Conservation (phyloP, 2,329 filamentous ascomycete species). For the Aquanectria penicillioides region DNA sequence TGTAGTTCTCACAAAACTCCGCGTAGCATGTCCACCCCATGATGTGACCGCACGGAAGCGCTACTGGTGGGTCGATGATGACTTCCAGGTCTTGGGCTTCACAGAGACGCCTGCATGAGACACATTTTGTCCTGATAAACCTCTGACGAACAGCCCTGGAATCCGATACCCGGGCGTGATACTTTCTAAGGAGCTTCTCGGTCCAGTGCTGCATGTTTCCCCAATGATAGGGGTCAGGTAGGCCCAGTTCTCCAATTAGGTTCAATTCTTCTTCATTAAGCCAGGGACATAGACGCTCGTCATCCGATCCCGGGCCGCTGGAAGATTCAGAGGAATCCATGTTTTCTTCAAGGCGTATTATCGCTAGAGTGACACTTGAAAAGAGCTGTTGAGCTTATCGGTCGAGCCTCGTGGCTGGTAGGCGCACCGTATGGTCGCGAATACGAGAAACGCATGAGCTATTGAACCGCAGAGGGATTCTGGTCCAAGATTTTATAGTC, state of each 20-base stretch:
- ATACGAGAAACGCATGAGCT: too few species aligned
- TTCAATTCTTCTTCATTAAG: conserved; percentile 19
- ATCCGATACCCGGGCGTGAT: background rate
- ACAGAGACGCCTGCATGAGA: conserved; percentile 26
- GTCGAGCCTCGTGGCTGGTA: too few species aligned
- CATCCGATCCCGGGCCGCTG: background rate
- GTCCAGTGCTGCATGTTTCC: conserved; percentile 17
- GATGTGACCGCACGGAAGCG: conserved; percentile 37
- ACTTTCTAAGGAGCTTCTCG: background rate
- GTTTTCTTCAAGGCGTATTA: background rate
- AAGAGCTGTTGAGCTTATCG: too few species aligned
- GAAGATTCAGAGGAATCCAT: conserved; percentile 13
- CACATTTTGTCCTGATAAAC: conserved; percentile 32
- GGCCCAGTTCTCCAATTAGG: conserved; percentile 22
- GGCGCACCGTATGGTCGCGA: too few species aligned
- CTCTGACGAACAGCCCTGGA: background rate
- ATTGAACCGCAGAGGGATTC: too few species aligned
- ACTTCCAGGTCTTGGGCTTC: background rate
- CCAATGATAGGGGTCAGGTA: conserved; percentile 29
- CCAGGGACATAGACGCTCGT: conserved; percentile 8
- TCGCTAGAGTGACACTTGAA: too few species aligned
- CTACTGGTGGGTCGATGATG: background rate
- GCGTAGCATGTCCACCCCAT: conserved; percentile 30
- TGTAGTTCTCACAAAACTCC: conserved; percentile 2
- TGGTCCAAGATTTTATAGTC: conserved; percentile 15